Base-by-base conservation (phyloP, 2,329 filamentous ascomycete genomes). In the Ophiognomonia clavigignenti-juglandacearum region DNA sequence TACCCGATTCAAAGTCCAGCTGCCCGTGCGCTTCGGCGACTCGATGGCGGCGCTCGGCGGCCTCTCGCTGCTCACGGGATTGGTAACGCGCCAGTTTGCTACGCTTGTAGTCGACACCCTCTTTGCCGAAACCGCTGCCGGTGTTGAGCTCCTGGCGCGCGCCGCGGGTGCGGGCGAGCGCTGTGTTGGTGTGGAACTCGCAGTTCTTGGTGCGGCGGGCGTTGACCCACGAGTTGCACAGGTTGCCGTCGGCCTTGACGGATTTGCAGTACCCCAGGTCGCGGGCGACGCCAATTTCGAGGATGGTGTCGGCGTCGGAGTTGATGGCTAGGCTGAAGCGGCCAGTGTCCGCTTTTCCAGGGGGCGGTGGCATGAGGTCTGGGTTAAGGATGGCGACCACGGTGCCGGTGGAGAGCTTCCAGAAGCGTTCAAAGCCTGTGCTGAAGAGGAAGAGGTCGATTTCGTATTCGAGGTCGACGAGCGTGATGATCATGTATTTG, bases 341-440 rank as follows among this genome's bases (percentile, higher is more conserved):
- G 22, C 90, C 90, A 0, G 86, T 92, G 53, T 91, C 87, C 14
- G 81, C 74, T 51, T 82, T 83, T 18, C 83, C 80, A 1, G 81
- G 81, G 0, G 86, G 86, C 0, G 92, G 92, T 3, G 92, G 89
- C 82, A 98, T 88, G 56, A 97, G 85, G 16, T 75, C 82, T 1
- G 93, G 93, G 60, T 98, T 98, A 24, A 98, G 74, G 22, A 98
- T 87, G 5, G 92, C 93, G 47, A 98, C 74, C 1, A 97, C 78
- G 0, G 91, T 96, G n/a, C 93, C 93, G 2, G 88, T 80, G 0
- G 83, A 83, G n/a, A 97, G 72, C 61, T 95, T 95, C 85, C 92
- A 97, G 70, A 93, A 98, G 45, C 87, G 83, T 14, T 88, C 85
- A 58, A 97, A 96, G 6, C 89, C 95, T 0, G 85, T 83, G 58